Percentiles rank a stretch among this genome's conserved stretches.
Evolutionary conservation across 371 early-diverging fungal species (phyloP).

Genomic region (Apophysomyces variabilis): DNA sequence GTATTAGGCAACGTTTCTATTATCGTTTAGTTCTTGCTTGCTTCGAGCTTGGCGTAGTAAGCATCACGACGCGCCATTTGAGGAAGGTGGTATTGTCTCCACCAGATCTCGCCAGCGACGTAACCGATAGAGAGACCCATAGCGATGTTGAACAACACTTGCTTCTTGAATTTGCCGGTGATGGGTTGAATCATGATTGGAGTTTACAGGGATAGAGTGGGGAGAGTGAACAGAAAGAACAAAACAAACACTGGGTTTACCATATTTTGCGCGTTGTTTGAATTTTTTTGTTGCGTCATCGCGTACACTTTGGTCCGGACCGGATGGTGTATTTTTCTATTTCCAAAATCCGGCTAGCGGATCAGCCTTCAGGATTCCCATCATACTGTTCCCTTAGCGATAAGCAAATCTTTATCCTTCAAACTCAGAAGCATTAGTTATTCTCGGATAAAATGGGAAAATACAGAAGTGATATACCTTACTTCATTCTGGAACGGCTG

Average conservation of each 20-base stretch:
- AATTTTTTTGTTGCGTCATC: neutral
- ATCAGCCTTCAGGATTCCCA: no score
- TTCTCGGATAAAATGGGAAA: no score
- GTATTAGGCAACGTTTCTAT: neutral
- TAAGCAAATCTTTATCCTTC: no score
- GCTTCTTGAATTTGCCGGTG: slow-evolving; percentile 55
- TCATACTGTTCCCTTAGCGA: no score
- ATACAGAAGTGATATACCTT: no score
- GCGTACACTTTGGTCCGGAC: no score
- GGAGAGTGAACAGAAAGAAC: slow-evolving; percentile 7
- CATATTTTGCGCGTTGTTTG: neutral
- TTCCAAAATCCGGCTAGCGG: no score
- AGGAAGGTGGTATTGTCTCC: slow-evolving; percentile 51
- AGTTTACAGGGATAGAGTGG: slow-evolving; percentile 10
- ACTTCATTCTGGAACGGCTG: no score
- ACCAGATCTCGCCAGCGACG: slow-evolving; percentile 50
- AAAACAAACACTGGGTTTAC: slow-evolving; percentile 9
- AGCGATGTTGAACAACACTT: slow-evolving; percentile 44
- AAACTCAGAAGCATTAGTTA: no score
- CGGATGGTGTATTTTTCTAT: no score
- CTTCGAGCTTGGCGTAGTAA: slow-evolving; percentile 56
- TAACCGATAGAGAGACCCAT: slow-evolving; percentile 45
- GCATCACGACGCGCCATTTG: slow-evolving; percentile 42
- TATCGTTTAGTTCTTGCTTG: slow-evolving; percentile 44
- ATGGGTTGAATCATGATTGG: slow-evolving; percentile 56